Evolutionary conservation across 2,329 filamentous ascomycete species (phyloP), one percentile per base, ranked within the genome.

Genomic region (Arthrobotrys iridis): DNA sequence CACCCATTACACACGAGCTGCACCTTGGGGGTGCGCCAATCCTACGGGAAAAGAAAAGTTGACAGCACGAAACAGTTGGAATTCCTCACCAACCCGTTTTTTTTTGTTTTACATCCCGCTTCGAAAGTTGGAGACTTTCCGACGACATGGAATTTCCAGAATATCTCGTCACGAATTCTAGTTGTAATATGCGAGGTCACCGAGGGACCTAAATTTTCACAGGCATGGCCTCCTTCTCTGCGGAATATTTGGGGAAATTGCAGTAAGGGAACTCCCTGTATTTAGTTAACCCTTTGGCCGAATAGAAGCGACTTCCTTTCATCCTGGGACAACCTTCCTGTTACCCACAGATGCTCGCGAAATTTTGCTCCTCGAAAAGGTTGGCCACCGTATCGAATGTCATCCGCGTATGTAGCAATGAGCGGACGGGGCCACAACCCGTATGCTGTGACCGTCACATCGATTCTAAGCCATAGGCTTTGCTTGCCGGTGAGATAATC

Each of bases 201-300:
- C 24, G 40, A 30, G 33, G 41, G 13, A 41, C 18, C 30, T 58
- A 37, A 50, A 59, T 52, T 43, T 45, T 43, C 40, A 13, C 43
- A 37, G 55, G 50, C 43, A 37, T 58, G 28, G 50, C 57, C 70
- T 74, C 70, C 60, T 67, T 64, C 43, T 58, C 58, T 45, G 62
- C 60, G 55, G 62, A 63, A 74, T 67, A 64, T 67, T 67, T 60
- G 59, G 70, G 70, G 70, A 74, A 74, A 74, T 74, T 74, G 26
- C 24, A 37, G 55, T 66, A 63, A 67, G 52, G 70, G 52, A 62
- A 74, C 20, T 26, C 70, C 70, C 55, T 74, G 70, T 74, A 60
- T 65, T n/a, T 73, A 26, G 43, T 33, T 45, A 67, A 46, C 55
- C 70, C 43, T 59, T 66, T 62, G 70, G 60, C 62, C 62, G 60